These are phyloP conservation scores for Thermothielavioides terrestris DNA, from an alignment of 495 filamentous ascomycete genomes.

Conservation along the genomic window DNA sequence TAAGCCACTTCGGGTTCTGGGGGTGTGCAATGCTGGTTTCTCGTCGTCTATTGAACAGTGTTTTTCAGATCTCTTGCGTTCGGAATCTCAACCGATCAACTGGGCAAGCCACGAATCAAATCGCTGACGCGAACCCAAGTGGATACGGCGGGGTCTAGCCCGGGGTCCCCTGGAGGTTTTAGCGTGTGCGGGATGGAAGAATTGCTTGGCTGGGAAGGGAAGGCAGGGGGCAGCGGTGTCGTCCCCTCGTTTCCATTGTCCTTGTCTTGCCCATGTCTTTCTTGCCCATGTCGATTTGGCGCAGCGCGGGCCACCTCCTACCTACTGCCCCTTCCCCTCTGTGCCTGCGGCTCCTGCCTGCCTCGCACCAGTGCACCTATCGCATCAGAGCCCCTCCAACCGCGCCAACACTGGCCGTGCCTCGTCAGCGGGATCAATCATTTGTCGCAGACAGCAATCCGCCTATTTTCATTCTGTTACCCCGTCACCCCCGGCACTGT, in stretches of 20 bases:
- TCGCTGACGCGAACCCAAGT: background rate
- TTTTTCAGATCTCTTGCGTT: background rate
- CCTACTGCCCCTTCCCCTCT: background rate
- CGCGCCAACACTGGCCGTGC: slow-evolving; percentile 14
- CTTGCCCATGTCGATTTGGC: background rate
- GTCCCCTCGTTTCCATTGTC: background rate
- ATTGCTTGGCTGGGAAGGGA: background rate
- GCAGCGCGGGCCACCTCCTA: background rate
- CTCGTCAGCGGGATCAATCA: slow-evolving; percentile 22
- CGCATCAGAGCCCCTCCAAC: slow-evolving; percentile 7
- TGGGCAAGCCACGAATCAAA: slow-evolving; percentile 2
- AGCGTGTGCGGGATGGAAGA: background rate
- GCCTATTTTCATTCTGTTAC: slow-evolving; percentile 26
- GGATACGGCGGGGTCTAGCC: slow-evolving; percentile 2
- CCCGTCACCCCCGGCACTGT: slow-evolving; percentile 28
- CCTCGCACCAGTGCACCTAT: background rate
- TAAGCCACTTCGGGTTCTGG: background rate
- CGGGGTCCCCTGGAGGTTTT: background rate
- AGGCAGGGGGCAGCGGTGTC: background rate
- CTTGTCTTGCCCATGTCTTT: no score
- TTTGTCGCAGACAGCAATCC: slow-evolving; percentile 35
- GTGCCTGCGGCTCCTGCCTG: background rate
- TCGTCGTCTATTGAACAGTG: slow-evolving; percentile 1
- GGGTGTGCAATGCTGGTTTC: background rate
- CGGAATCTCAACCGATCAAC: background rate